phyloP scores from a whole-genome alignment of 495 filamentous ascomycete genomes.

The Trypethelium eluteriae region DNA sequence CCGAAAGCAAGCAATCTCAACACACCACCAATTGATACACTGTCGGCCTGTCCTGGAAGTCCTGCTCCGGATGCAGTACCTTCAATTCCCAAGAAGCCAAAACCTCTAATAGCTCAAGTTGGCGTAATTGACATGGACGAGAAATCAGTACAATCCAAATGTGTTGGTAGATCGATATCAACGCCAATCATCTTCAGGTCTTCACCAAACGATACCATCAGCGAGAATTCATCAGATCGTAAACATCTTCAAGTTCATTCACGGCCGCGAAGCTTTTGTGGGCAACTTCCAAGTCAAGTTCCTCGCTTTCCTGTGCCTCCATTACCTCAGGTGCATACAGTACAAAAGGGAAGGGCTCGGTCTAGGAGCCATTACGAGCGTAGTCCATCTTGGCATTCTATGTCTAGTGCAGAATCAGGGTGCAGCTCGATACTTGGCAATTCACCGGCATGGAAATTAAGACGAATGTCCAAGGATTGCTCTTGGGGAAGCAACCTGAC shows the following conservation, averaged over 20 bases:
- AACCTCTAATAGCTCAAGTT: background rate
- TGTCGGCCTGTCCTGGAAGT: background rate
- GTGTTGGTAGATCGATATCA: background rate
- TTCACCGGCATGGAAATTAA: constrained; percentile 9
- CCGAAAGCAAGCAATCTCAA: background rate
- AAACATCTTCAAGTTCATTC: constrained; percentile 18
- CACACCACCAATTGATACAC: background rate
- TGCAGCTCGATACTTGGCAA: constrained; percentile 23
- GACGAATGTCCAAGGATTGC: constrained; percentile 17
- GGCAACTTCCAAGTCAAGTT: constrained; percentile 15
- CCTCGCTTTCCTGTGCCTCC: constrained; percentile 25
- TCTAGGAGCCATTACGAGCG: constrained; percentile 11
- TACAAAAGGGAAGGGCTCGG: background rate
- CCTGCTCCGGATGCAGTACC: background rate
- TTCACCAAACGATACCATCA: background rate
- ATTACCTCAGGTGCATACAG: constrained; percentile 14
- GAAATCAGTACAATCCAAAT: background rate
- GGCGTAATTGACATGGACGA: background rate
- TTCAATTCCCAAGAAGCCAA: background rate
- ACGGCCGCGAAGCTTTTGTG: constrained; percentile 24
- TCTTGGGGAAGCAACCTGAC: constrained; percentile 13
- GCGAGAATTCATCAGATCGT: background rate
- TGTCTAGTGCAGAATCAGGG: constrained; percentile 23
- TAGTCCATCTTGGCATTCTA: constrained; percentile 15
- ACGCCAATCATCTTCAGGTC: background rate